Percentiles rank a stretch among this genome's conserved stretches.
Conservation (phyloP, 2,329 filamentous ascomycete genomes). For the Aphanocladium album region DNA sequence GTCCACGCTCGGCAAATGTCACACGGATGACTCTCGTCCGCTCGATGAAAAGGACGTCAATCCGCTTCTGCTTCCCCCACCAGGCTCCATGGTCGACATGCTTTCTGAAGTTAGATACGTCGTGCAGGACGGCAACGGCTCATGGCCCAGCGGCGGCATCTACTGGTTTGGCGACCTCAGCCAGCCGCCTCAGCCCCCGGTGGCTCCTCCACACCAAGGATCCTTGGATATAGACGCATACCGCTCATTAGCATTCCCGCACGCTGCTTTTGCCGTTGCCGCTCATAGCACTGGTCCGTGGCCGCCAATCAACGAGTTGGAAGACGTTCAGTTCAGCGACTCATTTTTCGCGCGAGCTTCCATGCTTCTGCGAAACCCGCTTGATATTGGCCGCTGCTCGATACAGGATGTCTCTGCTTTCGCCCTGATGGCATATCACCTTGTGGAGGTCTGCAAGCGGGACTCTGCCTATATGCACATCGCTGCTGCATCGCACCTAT, state of each 20-base stretch:
- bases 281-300: slow-evolving; percentile 29
- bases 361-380: slow-evolving; percentile 40
- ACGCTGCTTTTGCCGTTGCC: slow-evolving; percentile 40
- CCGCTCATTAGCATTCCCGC: slow-evolving; percentile 39
- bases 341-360: slow-evolving; percentile 40
- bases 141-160: slow-evolving; percentile 41
- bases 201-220: slow-evolving; percentile 17
- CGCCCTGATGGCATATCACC: slow-evolving; percentile 43
- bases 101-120: slow-evolving; percentile 37
- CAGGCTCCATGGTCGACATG: slow-evolving; percentile 32
- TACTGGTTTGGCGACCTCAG: slow-evolving; percentile 43
- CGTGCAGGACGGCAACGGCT: slow-evolving; percentile 40
- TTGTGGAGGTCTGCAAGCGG: slow-evolving; percentile 44
- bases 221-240: slow-evolving; percentile 23
- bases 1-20: slow-evolving; percentile 38
- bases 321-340: slow-evolving; percentile 34
- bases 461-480: slow-evolving; percentile 46
- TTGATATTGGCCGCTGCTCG: slow-evolving; percentile 37
- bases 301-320: slow-evolving; percentile 24
- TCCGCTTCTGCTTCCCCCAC: slow-evolving; percentile 34
- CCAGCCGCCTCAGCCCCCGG: slow-evolving; percentile 24
- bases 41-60: slow-evolving; percentile 33
- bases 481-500: slow-evolving; percentile 16
- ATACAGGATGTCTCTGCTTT: slow-evolving; percentile 41
- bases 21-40: slow-evolving; percentile 42